phyloP scores from a whole-genome alignment of 257 asterid species.

The Solanum tacnaense region DNA sequence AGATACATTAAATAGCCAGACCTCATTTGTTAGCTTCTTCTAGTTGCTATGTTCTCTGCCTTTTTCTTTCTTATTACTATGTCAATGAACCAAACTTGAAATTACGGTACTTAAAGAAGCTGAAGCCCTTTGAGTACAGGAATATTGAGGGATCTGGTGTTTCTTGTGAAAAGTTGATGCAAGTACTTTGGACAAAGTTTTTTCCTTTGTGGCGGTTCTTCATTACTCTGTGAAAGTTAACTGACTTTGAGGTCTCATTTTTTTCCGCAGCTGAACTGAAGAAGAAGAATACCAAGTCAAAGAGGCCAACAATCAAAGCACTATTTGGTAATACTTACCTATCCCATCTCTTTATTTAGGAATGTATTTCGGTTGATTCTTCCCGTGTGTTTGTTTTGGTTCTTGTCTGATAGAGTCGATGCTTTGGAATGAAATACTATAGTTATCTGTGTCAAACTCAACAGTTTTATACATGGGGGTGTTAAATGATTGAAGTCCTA shows the following conservation, averaged over 20 bases:
- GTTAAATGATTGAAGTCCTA: neutral
- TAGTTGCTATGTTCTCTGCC: neutral
- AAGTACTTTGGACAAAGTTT: neutral
- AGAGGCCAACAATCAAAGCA: constrained; percentile 78
- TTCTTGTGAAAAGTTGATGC: neutral
- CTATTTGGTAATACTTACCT: constrained; percentile 51
- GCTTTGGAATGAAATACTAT: neutral
- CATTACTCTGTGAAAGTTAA: neutral
- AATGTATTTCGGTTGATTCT: neutral
- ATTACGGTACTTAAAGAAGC: neutral
- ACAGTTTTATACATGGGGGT: neutral
- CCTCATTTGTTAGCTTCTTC: neutral
- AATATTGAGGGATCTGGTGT: neutral
- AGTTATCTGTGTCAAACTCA: neutral
- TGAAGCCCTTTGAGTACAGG: neutral
- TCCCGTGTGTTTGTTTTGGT: neutral
- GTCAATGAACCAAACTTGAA: neutral
- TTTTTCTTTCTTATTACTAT: neutral
- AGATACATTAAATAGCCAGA: neutral
- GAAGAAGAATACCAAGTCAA: constrained; percentile 70
- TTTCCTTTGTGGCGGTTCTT: neutral
- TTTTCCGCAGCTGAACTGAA: constrained; percentile 68
- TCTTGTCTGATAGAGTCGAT: neutral
- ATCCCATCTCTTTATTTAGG: neutral
- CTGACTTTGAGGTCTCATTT: constrained; percentile 7